Evolutionary conservation across 176 grass and related monocot species (phyloP), one percentile per base, ranked within the genome.

Genomic region (Oryza australiensis): DNA sequence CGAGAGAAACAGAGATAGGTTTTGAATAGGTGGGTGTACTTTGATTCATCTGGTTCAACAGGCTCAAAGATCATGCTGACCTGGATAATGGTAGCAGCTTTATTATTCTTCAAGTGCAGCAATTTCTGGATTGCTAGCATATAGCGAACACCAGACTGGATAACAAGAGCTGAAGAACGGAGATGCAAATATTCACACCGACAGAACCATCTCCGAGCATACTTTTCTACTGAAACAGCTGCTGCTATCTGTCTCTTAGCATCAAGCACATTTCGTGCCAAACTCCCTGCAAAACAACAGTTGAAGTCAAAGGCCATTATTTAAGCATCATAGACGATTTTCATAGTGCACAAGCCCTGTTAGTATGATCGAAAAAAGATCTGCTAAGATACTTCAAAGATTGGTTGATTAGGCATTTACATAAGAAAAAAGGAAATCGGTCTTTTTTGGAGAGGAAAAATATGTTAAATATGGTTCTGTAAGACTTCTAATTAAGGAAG

Each of bases 111-210:
- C 65, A 84, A 82, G 24, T 75, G 24, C 51, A 88, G 81, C 35
- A 88, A 85, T 53, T 66, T 89, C 65, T 87, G 46, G 62, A 59
- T 45, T 86, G 73, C 78, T 55, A 86, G 74, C 48, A 81, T 80
- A 86, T 83, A 73, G 26, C 89, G 91, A 83, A 97, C 85, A 66
- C 46, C 53, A 65, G 94, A 97, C 81, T 97, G 94, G 65, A 97
- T 89, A 59, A 89, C 57, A 83, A 88, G 22, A 38, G 78, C 79
- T 78, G 89, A 74, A 81, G 84, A 89, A 87, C 53, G 76, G 62
- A 88, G 16, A 77, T 57, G 80, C 84, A 83, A 77, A 85, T 89
- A 97, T 74, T 66, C 62, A 83, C 77, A 75, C 26, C 49, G 88
- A 59, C 76, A 90, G 63, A 94, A 84, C 88, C 88, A 89, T 85